Evolutionary conservation across 768 basidiomycete genomes (phyloP).

Genomic region (Tulasnella sp.): DNA sequence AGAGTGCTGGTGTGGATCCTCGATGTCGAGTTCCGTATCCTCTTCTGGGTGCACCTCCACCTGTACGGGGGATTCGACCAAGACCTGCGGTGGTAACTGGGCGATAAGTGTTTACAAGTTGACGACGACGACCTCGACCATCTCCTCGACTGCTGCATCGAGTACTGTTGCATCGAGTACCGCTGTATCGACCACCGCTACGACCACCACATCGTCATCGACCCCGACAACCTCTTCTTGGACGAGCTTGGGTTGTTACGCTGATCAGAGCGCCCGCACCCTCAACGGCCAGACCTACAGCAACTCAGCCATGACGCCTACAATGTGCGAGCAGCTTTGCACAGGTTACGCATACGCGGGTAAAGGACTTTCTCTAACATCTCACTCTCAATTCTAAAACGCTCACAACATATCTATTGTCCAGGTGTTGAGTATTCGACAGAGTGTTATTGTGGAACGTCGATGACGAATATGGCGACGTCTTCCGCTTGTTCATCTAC

Average conservation of each 20-base stretch:
- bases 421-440: neutral
- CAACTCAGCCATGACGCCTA: neutral
- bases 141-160: neutral
- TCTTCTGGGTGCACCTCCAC: neutral
- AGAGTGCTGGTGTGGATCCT: neutral
- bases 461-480: neutral
- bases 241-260: conserved; percentile 2
- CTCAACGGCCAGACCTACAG: neutral
- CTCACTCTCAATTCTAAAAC: too few species aligned
- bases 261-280: neutral
- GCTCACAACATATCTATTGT: too few species aligned
- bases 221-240: neutral
- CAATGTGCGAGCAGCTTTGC: neutral
- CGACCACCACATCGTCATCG: neutral
- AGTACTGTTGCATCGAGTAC: neutral
- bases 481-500: neutral
- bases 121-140: neutral
- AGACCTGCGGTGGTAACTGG: neutral
- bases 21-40: neutral
- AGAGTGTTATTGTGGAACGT: neutral
- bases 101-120: neutral
- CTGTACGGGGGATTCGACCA: neutral
- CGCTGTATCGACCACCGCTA: neutral
- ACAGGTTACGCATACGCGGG: neutral
- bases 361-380: too few species aligned